Evolutionary conservation across 148 eudicot genomes (phyloP).

Genomic region (Spergularia bocconei): DNA sequence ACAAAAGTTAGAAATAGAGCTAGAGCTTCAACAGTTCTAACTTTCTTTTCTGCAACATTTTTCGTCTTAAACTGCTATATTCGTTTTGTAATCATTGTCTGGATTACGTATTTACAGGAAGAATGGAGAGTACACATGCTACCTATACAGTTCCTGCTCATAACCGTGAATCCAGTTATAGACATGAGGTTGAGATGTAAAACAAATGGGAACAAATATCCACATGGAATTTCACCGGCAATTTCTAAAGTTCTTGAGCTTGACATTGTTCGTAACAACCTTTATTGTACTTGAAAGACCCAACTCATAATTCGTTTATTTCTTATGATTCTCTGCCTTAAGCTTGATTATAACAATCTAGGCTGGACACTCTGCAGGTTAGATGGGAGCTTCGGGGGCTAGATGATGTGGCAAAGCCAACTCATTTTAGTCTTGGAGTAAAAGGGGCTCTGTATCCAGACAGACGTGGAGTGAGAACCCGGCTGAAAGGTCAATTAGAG

Average conservation of each 20-base stretch:
- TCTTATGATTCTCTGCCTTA: background rate
- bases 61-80: background rate
- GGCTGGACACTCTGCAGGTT: conserved; percentile 37
- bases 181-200: conserved; percentile 78
- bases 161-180: conserved; percentile 63
- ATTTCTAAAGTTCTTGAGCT: conserved; percentile 76
- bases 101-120: conserved; percentile 47
- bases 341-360: background rate
- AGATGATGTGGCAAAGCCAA: conserved; percentile 60
- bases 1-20: background rate
- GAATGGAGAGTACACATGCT: conserved; percentile 92
- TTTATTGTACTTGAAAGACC: background rate
- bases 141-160: conserved; percentile 70
- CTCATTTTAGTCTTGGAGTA: conserved; percentile 64
- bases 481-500: conserved; percentile 69
- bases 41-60: background rate
- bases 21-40: background rate
- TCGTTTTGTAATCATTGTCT: background rate
- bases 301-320: background rate
- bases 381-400: conserved; percentile 90
- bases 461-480: conserved; percentile 49
- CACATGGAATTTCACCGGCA: conserved; percentile 57
- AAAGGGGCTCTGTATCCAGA: conserved; percentile 70
- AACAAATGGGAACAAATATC: conserved; percentile 64
- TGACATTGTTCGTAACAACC: conserved; percentile 57